Evolutionary conservation across 306 rosid species (phyloP).

Genomic region (Vicia faba): DNA sequence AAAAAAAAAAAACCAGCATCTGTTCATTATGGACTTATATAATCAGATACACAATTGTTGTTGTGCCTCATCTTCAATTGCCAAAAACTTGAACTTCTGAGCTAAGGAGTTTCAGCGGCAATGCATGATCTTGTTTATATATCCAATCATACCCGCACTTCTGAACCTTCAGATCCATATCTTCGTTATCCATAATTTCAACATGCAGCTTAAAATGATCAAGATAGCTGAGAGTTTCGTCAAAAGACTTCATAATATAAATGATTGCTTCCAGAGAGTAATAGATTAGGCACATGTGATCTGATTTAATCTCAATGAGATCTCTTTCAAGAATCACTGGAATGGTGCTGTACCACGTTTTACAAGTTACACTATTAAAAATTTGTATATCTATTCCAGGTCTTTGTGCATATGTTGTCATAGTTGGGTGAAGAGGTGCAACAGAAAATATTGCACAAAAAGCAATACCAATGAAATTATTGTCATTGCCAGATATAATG

Average conservation of each 20-base stretch:
- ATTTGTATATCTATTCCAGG: not conserved
- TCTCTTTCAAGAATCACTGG: not conserved
- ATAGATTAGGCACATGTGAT: not conserved
- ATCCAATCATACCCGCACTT: not conserved
- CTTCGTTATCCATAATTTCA: accelerated
- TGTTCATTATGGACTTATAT: not conserved
- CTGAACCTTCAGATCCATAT: not conserved
- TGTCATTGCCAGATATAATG: not conserved
- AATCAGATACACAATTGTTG: not conserved
- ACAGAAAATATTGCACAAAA: not conserved
- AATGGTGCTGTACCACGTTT: not conserved
- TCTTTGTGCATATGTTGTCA: not conserved
- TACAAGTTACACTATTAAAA: too few relatives aligned
- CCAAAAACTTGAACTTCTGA: not conserved
- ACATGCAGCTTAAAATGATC: not conserved
- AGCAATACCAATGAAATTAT: not conserved
- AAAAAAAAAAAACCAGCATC: too few relatives aligned
- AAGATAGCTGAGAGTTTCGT: not conserved
- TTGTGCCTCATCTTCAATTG: not conserved
- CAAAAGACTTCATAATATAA: not conserved
- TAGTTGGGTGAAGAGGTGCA: too few relatives aligned
- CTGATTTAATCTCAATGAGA: not conserved
- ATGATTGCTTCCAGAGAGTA: not conserved
- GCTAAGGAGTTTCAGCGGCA: not conserved
- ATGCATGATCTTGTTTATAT: not conserved